Evolutionary conservation across 2,329 filamentous ascomycete species (phyloP).

Genomic region (Neofusicoccum umdonicola): DNA sequence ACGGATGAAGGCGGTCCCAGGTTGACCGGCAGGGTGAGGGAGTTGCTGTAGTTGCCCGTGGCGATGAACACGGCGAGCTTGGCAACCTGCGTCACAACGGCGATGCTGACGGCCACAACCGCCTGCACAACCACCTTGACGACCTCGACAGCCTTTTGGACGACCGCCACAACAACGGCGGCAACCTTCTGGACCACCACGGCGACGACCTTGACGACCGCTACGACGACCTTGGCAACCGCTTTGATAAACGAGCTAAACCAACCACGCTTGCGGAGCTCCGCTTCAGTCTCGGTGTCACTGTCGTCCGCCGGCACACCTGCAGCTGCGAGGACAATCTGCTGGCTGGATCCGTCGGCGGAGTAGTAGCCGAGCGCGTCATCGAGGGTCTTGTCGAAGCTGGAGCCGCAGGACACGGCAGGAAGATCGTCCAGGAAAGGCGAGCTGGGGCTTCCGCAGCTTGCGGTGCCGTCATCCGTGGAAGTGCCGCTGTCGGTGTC

Average conservation of each 20-base stretch:
- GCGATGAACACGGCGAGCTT: constrained; percentile 11
- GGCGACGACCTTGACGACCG: background rate
- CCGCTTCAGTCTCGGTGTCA: background rate
- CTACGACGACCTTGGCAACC: too few relatives aligned
- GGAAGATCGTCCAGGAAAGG: constrained; percentile 15
- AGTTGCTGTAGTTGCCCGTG: constrained; percentile 15
- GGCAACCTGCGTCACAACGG: background rate
- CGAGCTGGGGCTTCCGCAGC: constrained; percentile 12
- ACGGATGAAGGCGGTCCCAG: constrained; percentile 9
- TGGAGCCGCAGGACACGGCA: constrained; percentile 13
- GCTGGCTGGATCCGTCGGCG: background rate
- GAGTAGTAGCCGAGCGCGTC: constrained; percentile 19
- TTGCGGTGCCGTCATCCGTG: background rate
- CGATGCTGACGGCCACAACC: background rate
- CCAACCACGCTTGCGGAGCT: background rate
- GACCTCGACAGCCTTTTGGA: background rate
- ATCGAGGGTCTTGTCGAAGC: constrained; percentile 18
- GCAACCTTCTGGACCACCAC: background rate
- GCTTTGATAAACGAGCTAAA: background rate
- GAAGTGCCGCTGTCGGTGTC: background rate
- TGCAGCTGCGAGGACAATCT: constrained; percentile 5
- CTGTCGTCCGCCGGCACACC: background rate
- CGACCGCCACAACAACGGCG: background rate
- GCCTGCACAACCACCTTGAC: background rate
- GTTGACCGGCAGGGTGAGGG: constrained; percentile 11